phyloP scores from a whole-genome alignment of 2,329 filamentous ascomycete genomes.

The Fusarium napiforme region DNA sequence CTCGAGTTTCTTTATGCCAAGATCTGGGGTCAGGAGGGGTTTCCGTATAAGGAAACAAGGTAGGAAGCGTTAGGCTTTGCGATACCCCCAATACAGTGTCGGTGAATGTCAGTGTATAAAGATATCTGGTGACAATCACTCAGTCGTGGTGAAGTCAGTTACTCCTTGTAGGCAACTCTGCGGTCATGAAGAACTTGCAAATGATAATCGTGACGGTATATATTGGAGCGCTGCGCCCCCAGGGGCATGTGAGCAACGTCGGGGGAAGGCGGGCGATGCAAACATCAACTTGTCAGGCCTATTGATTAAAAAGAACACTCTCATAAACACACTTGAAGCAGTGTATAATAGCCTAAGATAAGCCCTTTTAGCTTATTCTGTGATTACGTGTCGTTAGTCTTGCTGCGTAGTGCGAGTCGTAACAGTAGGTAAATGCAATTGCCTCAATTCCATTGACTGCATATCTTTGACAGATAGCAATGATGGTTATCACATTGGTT shows the following conservation, averaged over 20 bases:
- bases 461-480: neutral
- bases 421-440: neutral
- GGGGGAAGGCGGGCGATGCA: neutral
- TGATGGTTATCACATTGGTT: neutral
- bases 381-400: neutral
- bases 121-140: neutral
- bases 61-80: neutral
- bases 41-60: neutral
- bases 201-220: neutral
- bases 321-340: neutral
- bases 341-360: neutral
- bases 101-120: neutral
- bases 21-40: conserved; percentile 28
- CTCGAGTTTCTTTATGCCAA: conserved; percentile 26
- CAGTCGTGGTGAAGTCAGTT: neutral
- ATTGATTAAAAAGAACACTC: neutral
- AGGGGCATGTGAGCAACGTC: conserved; percentile 29
- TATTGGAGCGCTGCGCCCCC: conserved; percentile 26
- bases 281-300: neutral
- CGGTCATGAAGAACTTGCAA: neutral
- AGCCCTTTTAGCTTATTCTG: neutral
- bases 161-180: neutral
- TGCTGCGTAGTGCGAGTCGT: neutral
- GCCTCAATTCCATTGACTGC: neutral
- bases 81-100: neutral